A percentile compares a stretch with the other conserved stretches of the same genome.
These are phyloP conservation scores for Leccinum barrowsii DNA, from an alignment of 768 basidiomycete species.

Conservation along the genomic window DNA sequence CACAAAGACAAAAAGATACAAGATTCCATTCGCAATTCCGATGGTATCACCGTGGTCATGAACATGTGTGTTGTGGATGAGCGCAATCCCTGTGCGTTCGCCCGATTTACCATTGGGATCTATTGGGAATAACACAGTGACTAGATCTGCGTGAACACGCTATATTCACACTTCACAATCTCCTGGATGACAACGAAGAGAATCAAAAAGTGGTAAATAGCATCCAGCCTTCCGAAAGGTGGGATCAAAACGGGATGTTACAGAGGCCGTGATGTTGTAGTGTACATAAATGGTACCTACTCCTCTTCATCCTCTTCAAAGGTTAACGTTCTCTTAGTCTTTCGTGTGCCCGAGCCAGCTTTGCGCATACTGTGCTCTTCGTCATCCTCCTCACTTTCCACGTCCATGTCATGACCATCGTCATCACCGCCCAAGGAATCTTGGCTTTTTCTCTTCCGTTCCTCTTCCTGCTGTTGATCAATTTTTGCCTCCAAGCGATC, in stretches of 20 bases:
- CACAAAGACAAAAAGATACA: conserved; percentile 64
- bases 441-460: conserved; percentile 41
- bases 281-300: conserved; percentile 14
- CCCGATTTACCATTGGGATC: not conserved
- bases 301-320: conserved; percentile 57
- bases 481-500: conserved; percentile 73
- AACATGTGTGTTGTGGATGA: conserved; percentile 89
- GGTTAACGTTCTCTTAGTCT: conserved; percentile 48
- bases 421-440: conserved; percentile 31
- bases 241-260: conserved; percentile 56
- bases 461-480: conserved; percentile 50
- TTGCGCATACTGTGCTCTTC: conserved; percentile 67
- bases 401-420: conserved; percentile 57
- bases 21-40: conserved; percentile 65
- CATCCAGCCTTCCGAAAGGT: conserved; percentile 59
- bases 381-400: conserved; percentile 71
- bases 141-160: conserved; percentile 87
- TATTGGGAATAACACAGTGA: conserved; percentile 3
- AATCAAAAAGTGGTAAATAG: conserved; percentile 79
- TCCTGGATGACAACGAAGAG: conserved; percentile 70
- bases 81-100: conserved; percentile 81
- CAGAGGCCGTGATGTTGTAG: conserved; percentile 22
- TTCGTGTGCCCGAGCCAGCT: conserved; percentile 49
- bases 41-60: conserved; percentile 80
- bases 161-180: conserved; percentile 75